phyloP scores from a whole-genome alignment of 2,329 filamentous ascomycete species.

The Westerdykella sp. region DNA sequence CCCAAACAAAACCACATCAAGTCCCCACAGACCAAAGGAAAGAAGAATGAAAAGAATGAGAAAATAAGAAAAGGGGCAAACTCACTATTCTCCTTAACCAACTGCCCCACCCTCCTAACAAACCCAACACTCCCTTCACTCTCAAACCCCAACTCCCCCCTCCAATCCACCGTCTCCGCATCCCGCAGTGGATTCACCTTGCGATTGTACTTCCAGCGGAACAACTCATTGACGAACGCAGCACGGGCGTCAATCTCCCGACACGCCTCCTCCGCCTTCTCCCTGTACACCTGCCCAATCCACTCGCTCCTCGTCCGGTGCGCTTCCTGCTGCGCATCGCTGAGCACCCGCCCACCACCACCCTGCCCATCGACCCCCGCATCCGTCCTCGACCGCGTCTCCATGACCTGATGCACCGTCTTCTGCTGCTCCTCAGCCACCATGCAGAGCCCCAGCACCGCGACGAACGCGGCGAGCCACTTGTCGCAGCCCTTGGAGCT shows the following conservation, averaged over 20 bases:
- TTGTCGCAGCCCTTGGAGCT: constrained; percentile 39
- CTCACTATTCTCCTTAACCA: constrained; percentile 42
- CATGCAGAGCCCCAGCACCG: constrained; percentile 44
- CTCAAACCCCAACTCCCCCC: constrained; percentile 32
- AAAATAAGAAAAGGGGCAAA: background rate
- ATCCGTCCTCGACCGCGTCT: constrained; percentile 33
- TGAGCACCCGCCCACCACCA: too few relatives aligned
- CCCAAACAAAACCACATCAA: background rate
- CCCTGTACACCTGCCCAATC: constrained; percentile 9
- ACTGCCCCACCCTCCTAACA: constrained; percentile 30
- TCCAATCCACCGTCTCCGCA: constrained; percentile 32
- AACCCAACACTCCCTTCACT: constrained; percentile 34
- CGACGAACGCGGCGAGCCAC: constrained; percentile 44
- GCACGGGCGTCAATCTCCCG: constrained; percentile 42
- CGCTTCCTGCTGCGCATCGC: too few relatives aligned
- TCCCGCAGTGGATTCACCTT: constrained; percentile 37
- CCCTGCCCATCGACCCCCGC: constrained; percentile 3
- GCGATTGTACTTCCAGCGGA: constrained; percentile 45
- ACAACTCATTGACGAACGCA: constrained; percentile 41
- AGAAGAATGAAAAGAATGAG: constrained; percentile 1
- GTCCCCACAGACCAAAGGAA: background rate
- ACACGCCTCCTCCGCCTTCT: constrained; percentile 37
- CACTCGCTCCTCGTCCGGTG: background rate
- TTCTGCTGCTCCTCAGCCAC: constrained; percentile 45
- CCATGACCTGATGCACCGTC: constrained; percentile 41